These are phyloP conservation scores for Eurotiales sp. DNA, from an alignment of 2,329 filamentous ascomycete genomes.

Conservation along the genomic window DNA sequence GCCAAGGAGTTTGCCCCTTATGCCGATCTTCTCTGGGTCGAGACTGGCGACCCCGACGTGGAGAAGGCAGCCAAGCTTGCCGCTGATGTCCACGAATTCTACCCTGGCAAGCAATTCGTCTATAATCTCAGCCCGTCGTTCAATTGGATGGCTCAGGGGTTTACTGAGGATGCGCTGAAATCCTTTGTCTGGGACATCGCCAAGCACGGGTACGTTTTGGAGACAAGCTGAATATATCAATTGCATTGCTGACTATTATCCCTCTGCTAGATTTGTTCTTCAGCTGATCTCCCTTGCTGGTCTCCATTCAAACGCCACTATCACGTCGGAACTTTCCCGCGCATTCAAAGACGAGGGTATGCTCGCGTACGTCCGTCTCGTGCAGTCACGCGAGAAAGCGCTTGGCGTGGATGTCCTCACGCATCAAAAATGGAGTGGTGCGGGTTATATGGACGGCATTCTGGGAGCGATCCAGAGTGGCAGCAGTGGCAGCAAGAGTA, in stretches of 20 bases:
- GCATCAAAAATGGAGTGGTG: conserved; percentile 78
- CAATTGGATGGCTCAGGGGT: conserved; percentile 98
- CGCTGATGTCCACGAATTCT: conserved; percentile 64
- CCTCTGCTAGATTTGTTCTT: conserved; percentile 50
- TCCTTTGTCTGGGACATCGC: conserved; percentile 97
- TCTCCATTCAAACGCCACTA: conserved; percentile 60
- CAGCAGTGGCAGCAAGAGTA: conserved; percentile 82
- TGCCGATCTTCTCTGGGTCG: conserved; percentile 94
- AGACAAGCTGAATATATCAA: neutral
- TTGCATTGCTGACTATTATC: conserved; percentile 11
- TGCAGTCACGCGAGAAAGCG: conserved; percentile 88
- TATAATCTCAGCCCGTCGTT: conserved; percentile 97
- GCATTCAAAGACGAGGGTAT: conserved; percentile 89
- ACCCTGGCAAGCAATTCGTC: conserved; percentile 82
- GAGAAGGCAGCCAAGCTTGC: conserved; percentile 72
- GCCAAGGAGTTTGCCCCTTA: conserved; percentile 88
- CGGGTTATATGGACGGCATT: conserved; percentile 79
- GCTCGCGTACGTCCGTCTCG: conserved; percentile 92
- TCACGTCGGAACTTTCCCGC: conserved; percentile 70
- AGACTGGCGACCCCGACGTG: conserved; percentile 86
- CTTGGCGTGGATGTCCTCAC: conserved; percentile 87
- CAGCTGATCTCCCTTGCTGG: conserved; percentile 64
- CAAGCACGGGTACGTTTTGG: conserved; percentile 67
- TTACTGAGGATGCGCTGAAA: conserved; percentile 74
- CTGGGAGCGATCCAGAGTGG: conserved; percentile 87